Percentiles rank a stretch among this genome's conserved stretches.
phyloP scores from a whole-genome alignment of 352 stramenopile species.

The Phytophthora fragariaefolia region DNA sequence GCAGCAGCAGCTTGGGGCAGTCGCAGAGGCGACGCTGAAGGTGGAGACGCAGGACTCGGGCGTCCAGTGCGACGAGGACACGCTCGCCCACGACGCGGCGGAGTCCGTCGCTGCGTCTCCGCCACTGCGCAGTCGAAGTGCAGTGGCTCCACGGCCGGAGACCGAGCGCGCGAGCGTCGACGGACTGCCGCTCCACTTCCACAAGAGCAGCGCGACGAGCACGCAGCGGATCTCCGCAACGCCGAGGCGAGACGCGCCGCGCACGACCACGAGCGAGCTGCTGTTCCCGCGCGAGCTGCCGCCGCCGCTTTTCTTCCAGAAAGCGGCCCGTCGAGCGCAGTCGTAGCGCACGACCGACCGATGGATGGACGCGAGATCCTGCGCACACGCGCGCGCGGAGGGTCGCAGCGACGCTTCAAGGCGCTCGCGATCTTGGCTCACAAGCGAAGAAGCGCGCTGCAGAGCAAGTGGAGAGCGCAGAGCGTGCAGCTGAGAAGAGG shows the following conservation, averaged over 20 bases:
- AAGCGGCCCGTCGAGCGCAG: slow-evolving; percentile 23
- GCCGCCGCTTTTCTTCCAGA: slow-evolving; percentile 59
- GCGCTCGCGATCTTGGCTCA: slow-evolving; percentile 24
- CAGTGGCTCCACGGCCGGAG: neutral
- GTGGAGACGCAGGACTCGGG: slow-evolving; percentile 31
- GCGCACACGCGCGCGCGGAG: neutral
- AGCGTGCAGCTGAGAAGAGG: slow-evolving; percentile 3
- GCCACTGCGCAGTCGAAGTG: neutral
- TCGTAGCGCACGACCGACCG: slow-evolving; percentile 7
- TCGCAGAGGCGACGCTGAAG: neutral
- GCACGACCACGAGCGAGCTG: slow-evolving; percentile 9
- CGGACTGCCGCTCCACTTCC: slow-evolving; percentile 7
- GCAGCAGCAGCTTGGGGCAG: neutral
- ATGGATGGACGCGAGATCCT: neutral
- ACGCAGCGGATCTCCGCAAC: neutral
- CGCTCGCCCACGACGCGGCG: slow-evolving; percentile 5
- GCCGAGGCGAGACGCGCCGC: neutral
- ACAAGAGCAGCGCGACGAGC: slow-evolving; percentile 2
- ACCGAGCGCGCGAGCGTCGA: neutral
- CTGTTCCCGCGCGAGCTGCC: slow-evolving; percentile 39
- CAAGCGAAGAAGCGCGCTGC: slow-evolving; percentile 19
- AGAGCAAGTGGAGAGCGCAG: slow-evolving; percentile 5
- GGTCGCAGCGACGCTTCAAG: slow-evolving; percentile 27
- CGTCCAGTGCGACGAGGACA: slow-evolving; percentile 43
- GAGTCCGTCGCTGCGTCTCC: neutral